These are phyloP conservation scores for Achaetomium macrosporum DNA, from an alignment of 2,329 filamentous ascomycete species.

Conservation along the genomic window DNA sequence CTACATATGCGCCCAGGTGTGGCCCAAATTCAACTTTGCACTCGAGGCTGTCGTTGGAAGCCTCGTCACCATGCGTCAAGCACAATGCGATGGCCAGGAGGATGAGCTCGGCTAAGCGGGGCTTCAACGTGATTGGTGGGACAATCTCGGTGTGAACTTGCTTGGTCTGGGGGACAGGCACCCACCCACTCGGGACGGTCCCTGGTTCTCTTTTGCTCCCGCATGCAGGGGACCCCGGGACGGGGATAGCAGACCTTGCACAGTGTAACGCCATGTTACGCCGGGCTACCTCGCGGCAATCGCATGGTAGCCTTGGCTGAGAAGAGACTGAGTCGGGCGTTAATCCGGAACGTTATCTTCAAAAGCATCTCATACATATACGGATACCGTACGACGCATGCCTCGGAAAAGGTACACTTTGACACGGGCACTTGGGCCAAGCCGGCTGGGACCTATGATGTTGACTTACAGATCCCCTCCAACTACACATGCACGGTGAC, in stretches of 20 bases:
- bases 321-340: too few relatives aligned
- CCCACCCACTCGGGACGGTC: constrained; percentile 13
- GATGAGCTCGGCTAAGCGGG: background rate
- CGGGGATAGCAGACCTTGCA: background rate
- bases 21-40: background rate
- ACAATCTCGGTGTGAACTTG: constrained; percentile 11
- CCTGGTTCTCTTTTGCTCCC: constrained; percentile 1
- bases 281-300: background rate
- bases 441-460: too few relatives aligned
- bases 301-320: background rate
- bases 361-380: too few relatives aligned
- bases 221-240: background rate
- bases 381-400: too few relatives aligned
- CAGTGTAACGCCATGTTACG: background rate
- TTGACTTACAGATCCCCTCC: background rate
- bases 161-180: background rate
- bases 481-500: too few relatives aligned
- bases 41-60: background rate
- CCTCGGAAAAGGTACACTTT: background rate
- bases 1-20: background rate
- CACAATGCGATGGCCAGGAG: background rate
- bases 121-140: constrained; percentile 13
- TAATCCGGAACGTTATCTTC: too few relatives aligned
- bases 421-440: background rate
- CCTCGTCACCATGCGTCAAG: background rate